Percentiles rank a stretch among this genome's conserved stretches.
phyloP scores from a whole-genome alignment of 345 rosid genomes.

The Eucalyptus shirleyi region DNA sequence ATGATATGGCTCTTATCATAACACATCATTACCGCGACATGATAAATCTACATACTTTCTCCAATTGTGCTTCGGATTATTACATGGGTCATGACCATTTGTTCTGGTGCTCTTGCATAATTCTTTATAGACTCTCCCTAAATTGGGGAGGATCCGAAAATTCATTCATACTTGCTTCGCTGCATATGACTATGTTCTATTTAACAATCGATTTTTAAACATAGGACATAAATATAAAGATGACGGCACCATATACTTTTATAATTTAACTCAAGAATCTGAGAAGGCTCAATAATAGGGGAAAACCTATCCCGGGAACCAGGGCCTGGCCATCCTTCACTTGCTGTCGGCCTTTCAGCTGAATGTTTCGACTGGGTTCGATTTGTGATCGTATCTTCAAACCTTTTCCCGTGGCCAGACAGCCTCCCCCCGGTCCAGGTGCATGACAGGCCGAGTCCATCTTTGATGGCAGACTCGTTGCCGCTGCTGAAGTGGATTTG shows the following conservation, averaged over 20 bases:
- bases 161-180: neutral
- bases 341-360: neutral
- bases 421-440: neutral
- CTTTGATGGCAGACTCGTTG: neutral
- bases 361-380: neutral
- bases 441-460: neutral
- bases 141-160: neutral
- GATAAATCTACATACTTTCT: rapidly evolving
- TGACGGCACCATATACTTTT: neutral
- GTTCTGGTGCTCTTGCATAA: neutral
- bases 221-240: neutral
- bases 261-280: neutral
- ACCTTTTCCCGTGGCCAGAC: neutral
- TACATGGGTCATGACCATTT: neutral
- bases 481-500: neutral
- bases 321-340: neutral
- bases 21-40: rapidly evolving
- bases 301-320: neutral
- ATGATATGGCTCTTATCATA: neutral
- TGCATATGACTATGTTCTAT: neutral
- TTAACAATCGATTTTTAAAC: neutral
- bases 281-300: neutral
- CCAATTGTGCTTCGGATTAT: neutral
- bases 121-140: neutral
- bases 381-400: neutral